Evolutionary conservation across 768 basidiomycete species (phyloP).

Genomic region (Nevesoporus exiguus): DNA sequence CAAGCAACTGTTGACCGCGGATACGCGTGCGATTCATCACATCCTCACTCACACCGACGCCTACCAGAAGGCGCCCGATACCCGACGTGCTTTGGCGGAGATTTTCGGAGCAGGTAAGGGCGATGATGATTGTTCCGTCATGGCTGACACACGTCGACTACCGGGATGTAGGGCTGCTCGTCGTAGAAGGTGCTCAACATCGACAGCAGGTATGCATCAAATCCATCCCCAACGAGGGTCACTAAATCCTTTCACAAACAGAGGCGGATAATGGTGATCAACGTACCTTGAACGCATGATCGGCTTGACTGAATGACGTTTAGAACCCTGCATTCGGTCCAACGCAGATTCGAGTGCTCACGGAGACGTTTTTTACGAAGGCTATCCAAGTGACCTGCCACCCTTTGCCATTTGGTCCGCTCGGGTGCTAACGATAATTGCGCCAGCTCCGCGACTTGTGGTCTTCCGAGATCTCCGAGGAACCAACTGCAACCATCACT

Average conservation of each 20-base stretch:
- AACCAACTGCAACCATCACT: conserved; percentile 18
- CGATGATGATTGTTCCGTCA: neutral
- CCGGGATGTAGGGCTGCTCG: conserved; percentile 46
- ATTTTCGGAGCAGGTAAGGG: conserved; percentile 41
- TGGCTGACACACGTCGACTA: neutral
- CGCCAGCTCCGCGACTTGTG: conserved; percentile 47
- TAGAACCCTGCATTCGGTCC: conserved; percentile 68
- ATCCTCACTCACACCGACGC: conserved; percentile 53
- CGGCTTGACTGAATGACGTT: neutral
- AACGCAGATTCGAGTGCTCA: conserved; percentile 54
- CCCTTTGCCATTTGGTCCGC: neutral
- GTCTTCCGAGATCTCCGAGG: conserved; percentile 32
- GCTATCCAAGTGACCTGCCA: conserved; percentile 23
- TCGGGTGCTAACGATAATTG: neutral
- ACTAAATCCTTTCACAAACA: neutral
- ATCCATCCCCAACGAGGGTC: neutral
- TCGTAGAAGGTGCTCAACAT: conserved; percentile 40
- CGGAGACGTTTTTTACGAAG: conserved; percentile 55
- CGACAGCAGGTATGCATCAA: conserved; percentile 35
- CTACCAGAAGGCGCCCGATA: conserved; percentile 53
- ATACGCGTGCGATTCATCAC: conserved; percentile 61
- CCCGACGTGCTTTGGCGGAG: conserved; percentile 36
- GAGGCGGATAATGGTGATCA: conserved; percentile 31
- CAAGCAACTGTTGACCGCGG: conserved; percentile 51
- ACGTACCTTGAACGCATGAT: neutral